phyloP scores from a whole-genome alignment of 208 protist species.

The Kentomonas sorsogonicus region DNA sequence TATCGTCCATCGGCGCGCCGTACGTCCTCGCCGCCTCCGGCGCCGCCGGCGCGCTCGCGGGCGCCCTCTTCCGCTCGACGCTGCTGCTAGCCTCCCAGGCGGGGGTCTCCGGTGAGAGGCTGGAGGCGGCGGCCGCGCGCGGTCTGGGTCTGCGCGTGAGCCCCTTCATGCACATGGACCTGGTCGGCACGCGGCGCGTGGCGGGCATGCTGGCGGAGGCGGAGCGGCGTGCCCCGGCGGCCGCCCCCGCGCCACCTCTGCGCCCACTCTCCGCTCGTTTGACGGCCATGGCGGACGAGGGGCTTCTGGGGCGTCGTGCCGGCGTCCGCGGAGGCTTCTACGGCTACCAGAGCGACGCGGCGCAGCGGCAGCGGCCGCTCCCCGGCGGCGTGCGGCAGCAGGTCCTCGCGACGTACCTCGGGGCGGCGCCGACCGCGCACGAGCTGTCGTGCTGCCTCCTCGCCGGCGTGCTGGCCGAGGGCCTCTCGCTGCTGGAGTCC shows the following conservation, averaged over 20 bases:
- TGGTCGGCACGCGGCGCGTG: slow-evolving; percentile 27
- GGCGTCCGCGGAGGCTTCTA: slow-evolving; percentile 43
- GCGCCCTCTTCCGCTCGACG: slow-evolving; percentile 38
- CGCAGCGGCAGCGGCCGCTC: neutral
- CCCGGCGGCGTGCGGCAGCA: slow-evolving; percentile 9
- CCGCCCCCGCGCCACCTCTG: neutral
- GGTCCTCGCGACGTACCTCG: slow-evolving; percentile 28
- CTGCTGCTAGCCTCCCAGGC: slow-evolving; percentile 11
- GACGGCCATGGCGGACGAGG: slow-evolving; percentile 1
- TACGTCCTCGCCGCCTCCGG: slow-evolving; percentile 40
- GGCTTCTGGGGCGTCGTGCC: neutral
- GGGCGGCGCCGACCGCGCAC: slow-evolving; percentile 18
- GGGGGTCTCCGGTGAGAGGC: slow-evolving; percentile 6
- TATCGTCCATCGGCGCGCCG: slow-evolving; percentile 30
- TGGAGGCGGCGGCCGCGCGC: slow-evolving; percentile 40
- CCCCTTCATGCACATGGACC: slow-evolving; percentile 46
- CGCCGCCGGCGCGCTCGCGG: slow-evolving; percentile 38
- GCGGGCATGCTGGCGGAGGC: slow-evolving; percentile 30
- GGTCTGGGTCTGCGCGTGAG: slow-evolving; percentile 39
- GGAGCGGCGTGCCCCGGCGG: neutral
- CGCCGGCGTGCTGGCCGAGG: slow-evolving; percentile 54
- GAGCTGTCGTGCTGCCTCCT: slow-evolving; percentile 53
- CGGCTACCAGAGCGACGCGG: slow-evolving; percentile 13
- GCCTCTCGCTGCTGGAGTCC: slow-evolving; percentile 44
- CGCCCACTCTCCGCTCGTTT: neutral